These are phyloP conservation scores for Xerocomus spinulosus DNA, from an alignment of 768 basidiomycete species.

Conservation along the genomic window DNA sequence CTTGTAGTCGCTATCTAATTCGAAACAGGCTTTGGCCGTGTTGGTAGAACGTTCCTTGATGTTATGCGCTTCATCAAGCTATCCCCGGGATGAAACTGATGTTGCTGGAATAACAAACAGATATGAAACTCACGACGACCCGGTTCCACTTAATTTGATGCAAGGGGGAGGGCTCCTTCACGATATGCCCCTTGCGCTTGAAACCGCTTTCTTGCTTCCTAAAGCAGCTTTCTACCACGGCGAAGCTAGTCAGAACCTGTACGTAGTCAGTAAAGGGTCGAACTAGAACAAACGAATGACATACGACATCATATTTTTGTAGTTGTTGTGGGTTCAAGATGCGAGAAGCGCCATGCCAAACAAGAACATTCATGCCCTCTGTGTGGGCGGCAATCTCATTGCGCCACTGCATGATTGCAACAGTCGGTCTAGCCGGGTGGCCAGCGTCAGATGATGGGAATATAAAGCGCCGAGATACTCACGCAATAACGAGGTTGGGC, in stretches of 20 bases:
- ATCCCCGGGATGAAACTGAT: background rate
- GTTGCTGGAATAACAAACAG: background rate
- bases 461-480: conserved; percentile 25
- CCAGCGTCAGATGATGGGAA: background rate
- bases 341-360: conserved; percentile 88
- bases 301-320: conserved; percentile 82
- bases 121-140: conserved; percentile 51
- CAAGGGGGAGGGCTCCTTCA: conserved; percentile 85
- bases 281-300: conserved; percentile 17
- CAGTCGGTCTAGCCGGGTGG: conserved; percentile 37
- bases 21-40: conserved; percentile 96
- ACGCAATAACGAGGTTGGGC: conserved; percentile 93
- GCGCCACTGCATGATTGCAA: conserved; percentile 77
- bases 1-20: conserved; percentile 69
- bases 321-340: conserved; percentile 63
- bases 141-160: conserved; percentile 85
- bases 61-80: conserved; percentile 96
- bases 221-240: conserved; percentile 88
- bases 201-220: conserved; percentile 91
- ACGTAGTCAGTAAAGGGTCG: conserved; percentile 2
- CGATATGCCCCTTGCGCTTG: conserved; percentile 73
- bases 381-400: conserved; percentile 90
- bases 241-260: conserved; percentile 80
- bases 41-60: conserved; percentile 95
- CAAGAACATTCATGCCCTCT: conserved; percentile 72